A percentile compares a stretch with the other conserved stretches of the same genome.
Evolutionary conservation across 2,329 filamentous ascomycete species (phyloP).

Genomic region (Diaporthe sp.): DNA sequence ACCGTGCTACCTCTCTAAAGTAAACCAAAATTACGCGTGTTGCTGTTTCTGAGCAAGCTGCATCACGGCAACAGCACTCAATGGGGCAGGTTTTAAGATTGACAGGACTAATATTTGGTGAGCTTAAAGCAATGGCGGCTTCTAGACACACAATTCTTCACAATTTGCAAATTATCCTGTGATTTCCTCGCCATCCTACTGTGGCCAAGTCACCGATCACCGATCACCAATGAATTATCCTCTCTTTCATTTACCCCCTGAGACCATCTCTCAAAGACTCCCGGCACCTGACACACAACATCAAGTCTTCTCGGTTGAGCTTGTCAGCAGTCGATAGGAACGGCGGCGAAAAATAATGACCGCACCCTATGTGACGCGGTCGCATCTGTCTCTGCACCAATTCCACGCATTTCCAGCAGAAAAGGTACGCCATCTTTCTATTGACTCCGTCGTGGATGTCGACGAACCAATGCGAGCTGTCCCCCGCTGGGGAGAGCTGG

Average conservation of each 20-base stretch:
- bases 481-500: conserved; percentile 12
- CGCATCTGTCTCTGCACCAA: conserved; percentile 27
- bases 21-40: neutral
- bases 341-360: conserved; percentile 24
- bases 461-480: conserved; percentile 37
- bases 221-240: neutral
- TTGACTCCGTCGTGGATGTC: conserved; percentile 34
- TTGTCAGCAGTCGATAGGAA: neutral
- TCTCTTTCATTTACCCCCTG: neutral
- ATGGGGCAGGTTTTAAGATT: too few relatives aligned
- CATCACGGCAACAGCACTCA: neutral
- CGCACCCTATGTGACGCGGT: conserved; percentile 28
- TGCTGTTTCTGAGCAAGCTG: neutral
- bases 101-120: too few relatives aligned
- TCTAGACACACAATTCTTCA: too few relatives aligned
- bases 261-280: neutral
- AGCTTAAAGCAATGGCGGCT: neutral
- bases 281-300: conserved; percentile 19
- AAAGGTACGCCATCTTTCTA: conserved; percentile 36
- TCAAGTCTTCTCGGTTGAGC: neutral
- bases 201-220: neutral
- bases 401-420: conserved; percentile 37
- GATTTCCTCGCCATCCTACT: neutral
- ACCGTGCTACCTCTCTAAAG: neutral
- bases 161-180: neutral